Evolutionary conservation across 108 stramenopile genomes (phyloP).

Genomic region (Cyclotella cryptica): DNA sequence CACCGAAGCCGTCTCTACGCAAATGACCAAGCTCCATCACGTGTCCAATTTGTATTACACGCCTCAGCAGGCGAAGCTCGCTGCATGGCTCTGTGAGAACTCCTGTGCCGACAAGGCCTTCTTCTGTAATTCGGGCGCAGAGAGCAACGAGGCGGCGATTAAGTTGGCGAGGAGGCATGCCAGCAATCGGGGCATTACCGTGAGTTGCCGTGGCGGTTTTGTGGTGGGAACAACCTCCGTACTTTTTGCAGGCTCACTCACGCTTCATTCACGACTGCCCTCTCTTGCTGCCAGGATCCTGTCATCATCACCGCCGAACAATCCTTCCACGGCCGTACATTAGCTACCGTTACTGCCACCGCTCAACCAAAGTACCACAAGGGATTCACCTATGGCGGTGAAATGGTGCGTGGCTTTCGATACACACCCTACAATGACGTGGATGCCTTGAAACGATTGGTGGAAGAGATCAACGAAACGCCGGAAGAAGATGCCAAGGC

Average conservation of each 20-base stretch:
- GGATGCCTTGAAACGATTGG: constrained; percentile 73
- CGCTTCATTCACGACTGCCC: background rate
- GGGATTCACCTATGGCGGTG: constrained; percentile 86
- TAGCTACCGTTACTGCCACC: constrained; percentile 96
- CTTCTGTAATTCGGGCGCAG: constrained; percentile 98
- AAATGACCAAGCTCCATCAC: constrained; percentile 92
- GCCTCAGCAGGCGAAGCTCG: constrained; percentile 89
- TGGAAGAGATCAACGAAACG: constrained; percentile 74
- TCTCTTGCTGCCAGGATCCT: constrained; percentile 63
- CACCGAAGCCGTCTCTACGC: constrained; percentile 78
- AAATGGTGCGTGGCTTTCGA: constrained; percentile 91
- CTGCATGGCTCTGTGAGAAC: constrained; percentile 91
- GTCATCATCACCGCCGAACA: constrained; percentile 93
- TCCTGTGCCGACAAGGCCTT: constrained; percentile 94
- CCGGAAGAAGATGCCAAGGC: constrained; percentile 63
- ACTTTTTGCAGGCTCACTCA: too few species aligned
- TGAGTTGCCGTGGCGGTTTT: constrained; percentile 48
- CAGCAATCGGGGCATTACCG: constrained; percentile 73
- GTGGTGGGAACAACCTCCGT: too few species aligned
- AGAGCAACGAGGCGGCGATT: constrained; percentile 97
- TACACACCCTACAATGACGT: constrained; percentile 93
- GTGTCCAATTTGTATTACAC: constrained; percentile 95
- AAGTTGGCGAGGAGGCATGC: constrained; percentile 94
- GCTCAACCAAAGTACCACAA: constrained; percentile 97
- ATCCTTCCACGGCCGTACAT: constrained; percentile 96